Base-by-base conservation (phyloP, 495 filamentous ascomycete genomes). In the Evansstolkia leycettana region DNA sequence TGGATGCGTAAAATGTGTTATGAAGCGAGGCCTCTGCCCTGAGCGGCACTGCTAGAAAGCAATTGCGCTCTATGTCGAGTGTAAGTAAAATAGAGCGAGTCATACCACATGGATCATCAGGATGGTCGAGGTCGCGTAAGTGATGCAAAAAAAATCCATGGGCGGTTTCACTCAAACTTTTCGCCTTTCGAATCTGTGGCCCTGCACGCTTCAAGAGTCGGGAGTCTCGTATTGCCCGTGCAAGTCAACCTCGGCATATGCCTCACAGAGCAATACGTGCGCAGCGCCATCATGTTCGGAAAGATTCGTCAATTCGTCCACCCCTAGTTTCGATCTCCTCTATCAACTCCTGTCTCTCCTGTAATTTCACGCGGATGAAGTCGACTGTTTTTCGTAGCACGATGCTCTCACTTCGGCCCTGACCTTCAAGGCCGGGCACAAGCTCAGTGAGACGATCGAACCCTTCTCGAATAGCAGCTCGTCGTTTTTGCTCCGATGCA, bases 401-500 rank as follows among this genome's bases (percentile, higher is more conserved):
- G 15, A 84, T 65, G 28, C 80, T 81, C 60, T 95, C 88, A 43
- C 84, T 90, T 23, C 86, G 72, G 0, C 80, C 85, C 50, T 86
- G 80, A 5, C 87, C 87, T 49, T 82, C 75, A 11, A 88, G 56
- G 0, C 84, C 87, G 0, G 88, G 88, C 12, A 94, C 84, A 27
- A 89, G 66, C 29, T 77, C 71, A n/a, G 82, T 80, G 2, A 95
- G 67, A 13, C 75, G 67, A 56, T 94, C 87, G 44, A 90, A 93
- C n/a, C 80, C 84, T 19, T 82, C 75, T 18, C 88, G 74, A 40
- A 95, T 94, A 3, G 80, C 80, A 44, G 82, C 73, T 19, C 88
- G 78, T 9, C 88, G 80, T 57, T 94, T 93, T 53, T 92, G 81
- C 55, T 95, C 88, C 1, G 82, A 87, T 7, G 74, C 75, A 44